Conservation (phyloP, 768 basidiomycete species). For the Kwoniella dejecticola region DNA sequence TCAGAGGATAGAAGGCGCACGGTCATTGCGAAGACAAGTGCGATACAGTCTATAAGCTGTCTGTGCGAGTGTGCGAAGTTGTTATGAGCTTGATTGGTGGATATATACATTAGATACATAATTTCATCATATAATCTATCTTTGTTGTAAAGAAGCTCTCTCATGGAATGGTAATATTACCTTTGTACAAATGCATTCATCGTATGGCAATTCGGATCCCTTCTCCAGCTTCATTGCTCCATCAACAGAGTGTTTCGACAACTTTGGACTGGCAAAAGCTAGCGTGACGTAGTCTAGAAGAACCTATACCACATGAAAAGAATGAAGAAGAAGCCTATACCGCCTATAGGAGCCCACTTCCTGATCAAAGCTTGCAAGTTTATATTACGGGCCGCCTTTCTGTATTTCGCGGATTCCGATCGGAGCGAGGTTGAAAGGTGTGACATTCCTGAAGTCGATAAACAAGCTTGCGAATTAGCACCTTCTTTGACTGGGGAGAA, state of each 20-base stretch:
- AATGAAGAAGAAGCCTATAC: constrained; percentile 68
- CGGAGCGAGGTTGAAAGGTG: constrained; percentile 90
- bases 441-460: constrained; percentile 75
- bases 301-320: constrained; percentile 64
- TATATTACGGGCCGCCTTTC: constrained; percentile 91
- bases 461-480: too few relatives aligned
- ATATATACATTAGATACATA: constrained; percentile 2
- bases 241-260: too few relatives aligned
- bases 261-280: too few relatives aligned
- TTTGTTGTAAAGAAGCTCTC: neutral
- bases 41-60: too few relatives aligned
- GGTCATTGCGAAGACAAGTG: too few relatives aligned
- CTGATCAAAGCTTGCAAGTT: constrained; percentile 91
- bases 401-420: constrained; percentile 95
- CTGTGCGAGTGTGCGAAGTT: too few relatives aligned
- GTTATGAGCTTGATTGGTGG: too few relatives aligned
- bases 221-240: neutral
- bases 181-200: neutral
- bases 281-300: constrained; percentile 48
- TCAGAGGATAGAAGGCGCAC: too few relatives aligned
- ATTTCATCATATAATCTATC: neutral
- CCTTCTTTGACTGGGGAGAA: too few relatives aligned
- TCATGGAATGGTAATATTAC: neutral
- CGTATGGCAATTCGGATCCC: neutral
- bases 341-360: constrained; percentile 91